Evolutionary conservation across 202 grass and related monocot species (phyloP), one percentile per base, ranked within the genome.

Genomic region (Hordeum pubiflorum): DNA sequence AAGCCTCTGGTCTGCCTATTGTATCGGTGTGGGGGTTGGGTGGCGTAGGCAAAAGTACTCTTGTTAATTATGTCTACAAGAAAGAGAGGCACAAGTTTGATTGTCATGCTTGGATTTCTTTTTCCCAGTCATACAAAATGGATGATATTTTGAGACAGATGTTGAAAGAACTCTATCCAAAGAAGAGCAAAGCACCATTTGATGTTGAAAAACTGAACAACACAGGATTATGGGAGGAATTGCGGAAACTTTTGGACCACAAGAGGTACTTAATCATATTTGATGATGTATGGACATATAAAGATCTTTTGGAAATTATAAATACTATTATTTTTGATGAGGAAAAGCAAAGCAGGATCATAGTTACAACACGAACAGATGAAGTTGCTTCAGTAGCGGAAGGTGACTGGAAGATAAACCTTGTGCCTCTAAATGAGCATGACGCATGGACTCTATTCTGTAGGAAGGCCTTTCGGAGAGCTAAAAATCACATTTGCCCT

Each of bases 1-100:
- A 32, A 32, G 31, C 1, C 31, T 20, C 50, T 20, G 17, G 8
- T 2, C 6, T 32, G 27, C 26, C 1, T 15, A 32, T 63, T 1
- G 5, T 89, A 37, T 62, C 67, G 9, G 69, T 86, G 2, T 69
- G 72, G 72, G 87, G 87, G 14, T 85, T 91, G 85, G 89, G 70
- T 18, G 89, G 85, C 5, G 31, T 81, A 0, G 85, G 89, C 0
- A 91, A 91, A 70, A 85, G 76, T 18, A 67, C 81, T 17, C 76
- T 91, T 58, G 77, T 81, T 0, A 67, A 23, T 29, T 67, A 76
- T 72, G 59, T 88, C 24, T 91, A 82, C 64, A 83, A 65, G 39
- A 77, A 43, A 31, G 34, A 69, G 48, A 15, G 9, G 32, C 8
- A 76, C n/a, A 27, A 62, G 2, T 93, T 93, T 71, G 21, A 54